A percentile compares a stretch with the other conserved stretches of the same genome.
Evolutionary conservation across 1,284 basidiomycete genomes (phyloP).

Genomic region (Xanthoconium separans): DNA sequence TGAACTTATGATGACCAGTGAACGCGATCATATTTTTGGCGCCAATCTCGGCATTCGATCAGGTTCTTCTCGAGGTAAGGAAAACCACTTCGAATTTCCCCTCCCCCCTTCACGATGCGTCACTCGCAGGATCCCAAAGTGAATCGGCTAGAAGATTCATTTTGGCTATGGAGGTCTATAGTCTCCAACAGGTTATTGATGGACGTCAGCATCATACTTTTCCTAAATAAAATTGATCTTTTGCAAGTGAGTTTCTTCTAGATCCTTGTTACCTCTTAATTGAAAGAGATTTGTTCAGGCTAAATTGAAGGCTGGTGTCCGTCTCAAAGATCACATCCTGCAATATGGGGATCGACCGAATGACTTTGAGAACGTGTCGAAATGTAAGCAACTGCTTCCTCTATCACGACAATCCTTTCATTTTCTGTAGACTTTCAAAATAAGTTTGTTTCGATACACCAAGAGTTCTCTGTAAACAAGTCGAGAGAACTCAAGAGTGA

Average conservation of each 20-base stretch:
- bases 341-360: conserved; percentile 71
- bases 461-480: conserved; percentile 62
- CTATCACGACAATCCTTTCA: conserved; percentile 7
- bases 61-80: conserved; percentile 68
- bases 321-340: conserved; percentile 62
- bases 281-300: conserved; percentile 34
- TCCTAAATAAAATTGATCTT: conserved; percentile 78
- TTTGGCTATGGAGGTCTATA: conserved; percentile 67
- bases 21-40: conserved; percentile 83
- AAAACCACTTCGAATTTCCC: neutral
- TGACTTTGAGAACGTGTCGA: conserved; percentile 68
- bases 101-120: conserved; percentile 7
- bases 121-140: conserved; percentile 56
- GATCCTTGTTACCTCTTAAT: neutral
- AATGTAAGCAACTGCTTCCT: conserved; percentile 49
- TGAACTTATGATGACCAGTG: conserved; percentile 42
- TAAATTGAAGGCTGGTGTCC: conserved; percentile 75
- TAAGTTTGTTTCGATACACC: conserved; percentile 70
- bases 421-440: conserved; percentile 60
- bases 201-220: conserved; percentile 71
- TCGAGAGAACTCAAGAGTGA: conserved; percentile 68
- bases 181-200: conserved; percentile 67
- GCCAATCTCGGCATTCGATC: conserved; percentile 81
- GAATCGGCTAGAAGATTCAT: conserved; percentile 75
- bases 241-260: conserved; percentile 46